Evolutionary conservation across 768 basidiomycete species (phyloP).

Genomic region (Podaxis sp.): DNA sequence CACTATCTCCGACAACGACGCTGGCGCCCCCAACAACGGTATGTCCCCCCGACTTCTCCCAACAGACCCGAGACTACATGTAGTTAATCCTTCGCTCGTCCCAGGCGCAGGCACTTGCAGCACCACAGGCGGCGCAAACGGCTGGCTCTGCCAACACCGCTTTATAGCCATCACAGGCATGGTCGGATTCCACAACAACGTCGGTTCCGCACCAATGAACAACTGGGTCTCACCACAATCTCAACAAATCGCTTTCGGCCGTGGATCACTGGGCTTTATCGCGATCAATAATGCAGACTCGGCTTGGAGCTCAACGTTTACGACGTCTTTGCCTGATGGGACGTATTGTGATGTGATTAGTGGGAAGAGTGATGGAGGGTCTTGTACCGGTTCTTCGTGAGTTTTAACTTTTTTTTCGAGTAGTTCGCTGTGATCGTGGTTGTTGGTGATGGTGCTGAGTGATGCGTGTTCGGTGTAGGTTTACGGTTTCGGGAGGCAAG

Average conservation of each 20-base stretch:
- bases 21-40: slow-evolving; percentile 63
- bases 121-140: slow-evolving; percentile 48
- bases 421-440: neutral
- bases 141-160: slow-evolving; percentile 70
- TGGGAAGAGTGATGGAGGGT: slow-evolving; percentile 38
- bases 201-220: slow-evolving; percentile 47
- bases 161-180: slow-evolving; percentile 58
- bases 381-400: slow-evolving; percentile 54
- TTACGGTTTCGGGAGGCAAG: slow-evolving; percentile 48
- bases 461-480: slow-evolving; percentile 28
- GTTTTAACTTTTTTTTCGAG: slow-evolving; percentile 17
- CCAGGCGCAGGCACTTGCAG: slow-evolving; percentile 51
- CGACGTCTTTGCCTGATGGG: slow-evolving; percentile 56
- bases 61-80: neutral
- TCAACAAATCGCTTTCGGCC: slow-evolving; percentile 65
- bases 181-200: slow-evolving; percentile 64
- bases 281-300: slow-evolving; percentile 67
- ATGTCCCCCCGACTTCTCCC: neutral
- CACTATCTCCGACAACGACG: slow-evolving; percentile 47
- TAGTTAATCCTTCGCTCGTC: neutral
- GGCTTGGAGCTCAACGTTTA: slow-evolving; percentile 55
- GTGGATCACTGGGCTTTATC: slow-evolving; percentile 46
- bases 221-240: slow-evolving; percentile 60
- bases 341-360: slow-evolving; percentile 66
- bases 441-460: neutral